phyloP scores from a whole-genome alignment of 306 rosid species.

The Lathyrus tuberosus region DNA sequence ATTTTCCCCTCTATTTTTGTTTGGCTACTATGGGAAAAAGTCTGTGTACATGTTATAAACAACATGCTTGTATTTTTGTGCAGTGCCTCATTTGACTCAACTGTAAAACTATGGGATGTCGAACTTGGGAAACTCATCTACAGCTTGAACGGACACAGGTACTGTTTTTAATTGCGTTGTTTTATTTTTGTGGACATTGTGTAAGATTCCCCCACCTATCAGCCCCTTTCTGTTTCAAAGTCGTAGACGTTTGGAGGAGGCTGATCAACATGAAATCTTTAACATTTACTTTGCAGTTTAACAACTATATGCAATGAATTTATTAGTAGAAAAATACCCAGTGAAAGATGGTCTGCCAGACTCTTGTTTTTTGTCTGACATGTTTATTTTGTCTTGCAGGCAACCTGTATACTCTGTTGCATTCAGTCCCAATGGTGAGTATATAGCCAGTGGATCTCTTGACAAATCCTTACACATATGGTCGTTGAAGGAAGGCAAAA shows the following conservation, averaged over 20 bases:
- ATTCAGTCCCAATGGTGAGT: conserved; percentile 87
- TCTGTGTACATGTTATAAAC: conserved; percentile 22
- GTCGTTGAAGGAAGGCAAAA: conserved; percentile 86
- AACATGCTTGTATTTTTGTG: conserved; percentile 4
- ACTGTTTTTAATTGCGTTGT: conserved; percentile 3
- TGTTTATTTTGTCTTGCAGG: conserved; percentile 40
- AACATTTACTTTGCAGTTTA: conserved; percentile 4
- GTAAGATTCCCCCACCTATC: not conserved
- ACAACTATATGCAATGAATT: not conserved
- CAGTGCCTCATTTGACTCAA: conserved; percentile 97
- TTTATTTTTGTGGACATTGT: not conserved
- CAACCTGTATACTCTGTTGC: conserved; percentile 88
- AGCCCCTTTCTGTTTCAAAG: conserved; percentile 7
- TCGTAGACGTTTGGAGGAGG: not conserved
- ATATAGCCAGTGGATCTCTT: conserved; percentile 82
- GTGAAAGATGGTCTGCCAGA: not conserved
- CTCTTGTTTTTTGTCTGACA: not conserved
- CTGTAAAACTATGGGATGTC: conserved; percentile 93
- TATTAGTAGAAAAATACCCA: not conserved
- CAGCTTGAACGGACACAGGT: conserved; percentile 94
- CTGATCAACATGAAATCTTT: conserved; percentile 8
- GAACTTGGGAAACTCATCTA: conserved; percentile 71
- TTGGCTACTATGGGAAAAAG: not conserved
- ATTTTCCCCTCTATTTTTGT: not conserved
- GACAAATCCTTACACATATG: conserved; percentile 81